Base-by-base conservation (phyloP, 805 yeast species). In the Metschnikowia koreensis region DNA sequence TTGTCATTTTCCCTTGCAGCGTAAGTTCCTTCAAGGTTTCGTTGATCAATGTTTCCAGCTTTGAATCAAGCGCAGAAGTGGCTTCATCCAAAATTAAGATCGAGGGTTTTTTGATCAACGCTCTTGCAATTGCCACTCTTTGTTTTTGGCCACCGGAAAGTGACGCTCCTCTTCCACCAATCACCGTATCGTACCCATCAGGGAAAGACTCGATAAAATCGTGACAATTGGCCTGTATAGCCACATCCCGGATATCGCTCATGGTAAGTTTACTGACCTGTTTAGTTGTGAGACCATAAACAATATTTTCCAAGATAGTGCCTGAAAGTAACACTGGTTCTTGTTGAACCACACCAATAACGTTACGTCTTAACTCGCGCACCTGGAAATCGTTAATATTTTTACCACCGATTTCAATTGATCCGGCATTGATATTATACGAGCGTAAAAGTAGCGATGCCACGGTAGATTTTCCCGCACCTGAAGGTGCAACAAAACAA, bases 111-210 rank as follows among this genome's bases (percentile, higher is more conserved):
- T 87, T 83, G 51, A 86, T 81, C 54, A 86, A 70, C 1, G 89
- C 89, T 55, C 92, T 71, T 0, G 92, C 92, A 66, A 86, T 83
- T 7, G 91, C 91, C 40, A 86, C 73, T 59, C 90, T 77, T 69
- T 86, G 92, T 64, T 86, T 84, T 66, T 86, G 92, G 11, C 92
- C 92, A 38, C 91, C 92, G 5, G 88, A 82, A 22, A 86, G 65
- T 28, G 81, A 68, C 1, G 83, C 76, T 0, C 87, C 87, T 44
- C 82, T 70, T 8, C 80, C 66, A 1, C 86, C 86, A 48, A 80
- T 76, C 17, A 72, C 66, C 0, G 87, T 82, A 48, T 82, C 81
- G 60, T 81, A 82, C 2, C 84, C 84, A 41, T 82, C 84, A 0
- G 86, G 84, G 54, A 83, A 75, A 0, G 77, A 66, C 64, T 67